These are phyloP conservation scores for Coemansia biformis DNA, from an alignment of 192 early-diverging fungal genomes.

Conservation along the genomic window DNA sequence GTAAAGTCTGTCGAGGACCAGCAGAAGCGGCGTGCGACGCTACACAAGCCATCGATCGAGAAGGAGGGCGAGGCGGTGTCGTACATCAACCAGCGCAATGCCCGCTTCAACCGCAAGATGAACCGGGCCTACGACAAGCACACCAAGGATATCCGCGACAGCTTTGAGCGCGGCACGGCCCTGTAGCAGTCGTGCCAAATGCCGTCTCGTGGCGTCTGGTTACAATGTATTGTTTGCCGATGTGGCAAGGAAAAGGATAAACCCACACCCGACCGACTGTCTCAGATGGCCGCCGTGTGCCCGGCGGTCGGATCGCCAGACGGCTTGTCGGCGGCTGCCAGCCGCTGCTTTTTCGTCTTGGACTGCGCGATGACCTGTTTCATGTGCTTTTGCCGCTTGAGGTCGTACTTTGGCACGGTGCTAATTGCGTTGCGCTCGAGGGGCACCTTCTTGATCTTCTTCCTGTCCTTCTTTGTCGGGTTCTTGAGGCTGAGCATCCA, in stretches of 20 bases:
- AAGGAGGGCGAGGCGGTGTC: conserved; percentile 84
- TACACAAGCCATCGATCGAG: conserved; percentile 38
- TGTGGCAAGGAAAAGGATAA: too few relatives aligned
- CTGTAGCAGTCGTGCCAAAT: conserved; percentile 37
- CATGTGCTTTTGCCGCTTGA: conserved; percentile 63
- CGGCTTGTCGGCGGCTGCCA: too few relatives aligned
- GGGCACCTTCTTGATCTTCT: conserved; percentile 68
- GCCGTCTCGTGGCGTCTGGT: too few relatives aligned
- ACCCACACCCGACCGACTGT: too few relatives aligned
- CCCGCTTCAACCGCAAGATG: conserved; percentile 95
- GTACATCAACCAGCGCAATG: conserved; percentile 96
- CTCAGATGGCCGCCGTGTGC: too few relatives aligned
- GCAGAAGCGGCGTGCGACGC: conserved; percentile 57
- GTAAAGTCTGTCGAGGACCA: conserved; percentile 71
- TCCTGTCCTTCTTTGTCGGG: conserved; percentile 55
- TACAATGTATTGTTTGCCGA: too few relatives aligned
- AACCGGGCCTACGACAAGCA: conserved; percentile 90
- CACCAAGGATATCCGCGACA: conserved; percentile 88
- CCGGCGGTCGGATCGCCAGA: too few relatives aligned
- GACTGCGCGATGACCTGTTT: conserved; percentile 45
- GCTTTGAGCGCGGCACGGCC: conserved; percentile 80
- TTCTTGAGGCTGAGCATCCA: conserved; percentile 92
- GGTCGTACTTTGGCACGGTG: conserved; percentile 72
- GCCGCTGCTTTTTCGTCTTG: conserved; percentile 37
- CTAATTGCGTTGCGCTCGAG: conserved; percentile 69